Evolutionary conservation across 306 rosid species (phyloP), one percentile per base, ranked within the genome.

Genomic region (Cucurbita moschata): DNA sequence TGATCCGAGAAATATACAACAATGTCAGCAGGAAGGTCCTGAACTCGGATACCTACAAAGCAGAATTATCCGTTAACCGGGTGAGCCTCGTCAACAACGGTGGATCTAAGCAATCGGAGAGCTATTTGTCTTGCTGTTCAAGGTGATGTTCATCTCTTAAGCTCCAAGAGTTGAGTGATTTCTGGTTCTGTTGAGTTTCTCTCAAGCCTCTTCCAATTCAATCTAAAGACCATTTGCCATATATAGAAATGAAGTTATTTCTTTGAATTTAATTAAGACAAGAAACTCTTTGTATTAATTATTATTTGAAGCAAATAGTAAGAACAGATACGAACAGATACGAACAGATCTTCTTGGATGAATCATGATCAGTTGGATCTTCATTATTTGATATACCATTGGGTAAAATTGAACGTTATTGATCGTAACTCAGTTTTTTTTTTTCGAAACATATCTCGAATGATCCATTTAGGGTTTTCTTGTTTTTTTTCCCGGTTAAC

Each of bases 1-100:
- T 92, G 47, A 92, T 92, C 71, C 77, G 84, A 74, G 98, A 92
- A 81, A 92, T 92, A 73, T 92, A 88, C 86, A 88, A 79, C 87
- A 92, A 88, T 63, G 96, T 90, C 38, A 90, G 98, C 87, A 85
- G 96, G 79, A 92, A 90, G 84, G 98, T 92, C 43, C 88, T 92
- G 68, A 90, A 88, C 81, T 92, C 98, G 0, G 98, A 92, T 23
- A 81, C 93, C 14, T 92, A 92, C 89, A 90, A 92, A 80, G 92
- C 98, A 13, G 98, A 92, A 76, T 85, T 92, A 78, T 92, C 96
- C 3, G 91, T 90, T 38, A 83, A 92, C 87, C 81, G 96, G 82
- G 98, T 90, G 40, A 90, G 91, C 84, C 98, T 92, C 11, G 96
- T 90, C 43, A 83, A 87, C 52, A 73, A 88, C 54, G 54, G 77